These are phyloP conservation scores for Picea mariana DNA, from an alignment of 83 land plant species.

Conservation along the genomic window DNA sequence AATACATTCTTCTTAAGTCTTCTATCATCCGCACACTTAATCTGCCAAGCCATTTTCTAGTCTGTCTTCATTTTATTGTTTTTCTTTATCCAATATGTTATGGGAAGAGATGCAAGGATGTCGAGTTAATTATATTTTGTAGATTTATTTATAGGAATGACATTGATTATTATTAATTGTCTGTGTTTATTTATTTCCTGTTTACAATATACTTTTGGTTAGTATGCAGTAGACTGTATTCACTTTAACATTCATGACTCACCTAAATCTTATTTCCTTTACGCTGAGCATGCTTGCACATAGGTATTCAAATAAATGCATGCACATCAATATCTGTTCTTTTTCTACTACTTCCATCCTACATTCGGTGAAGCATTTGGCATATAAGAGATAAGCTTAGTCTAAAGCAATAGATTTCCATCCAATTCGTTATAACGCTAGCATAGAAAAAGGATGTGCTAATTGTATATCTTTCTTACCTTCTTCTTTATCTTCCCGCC, in stretches of 20 bases:
- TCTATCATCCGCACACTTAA: not conserved
- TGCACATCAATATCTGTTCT: no score
- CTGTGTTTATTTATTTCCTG: not conserved
- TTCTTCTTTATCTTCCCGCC: conserved; percentile 99
- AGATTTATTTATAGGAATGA: not conserved
- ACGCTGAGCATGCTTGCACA: no score
- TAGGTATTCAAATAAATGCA: no score
- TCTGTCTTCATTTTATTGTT: not conserved
- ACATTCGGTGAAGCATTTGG: no score
- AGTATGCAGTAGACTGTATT: not conserved
- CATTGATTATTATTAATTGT: not conserved
- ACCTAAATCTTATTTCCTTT: not conserved
- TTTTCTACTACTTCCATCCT: no score
- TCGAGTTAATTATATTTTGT: not conserved
- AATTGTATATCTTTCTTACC: conserved; percentile 43
- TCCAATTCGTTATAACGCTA: not conserved
- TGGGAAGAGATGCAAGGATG: not conserved
- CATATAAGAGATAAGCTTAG: no score
- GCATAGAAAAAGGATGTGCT: not conserved
- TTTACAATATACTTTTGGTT: not conserved
- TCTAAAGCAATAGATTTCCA: not conserved
- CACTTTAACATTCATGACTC: not conserved
- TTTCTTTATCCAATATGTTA: not conserved
- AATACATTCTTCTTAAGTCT: not conserved
- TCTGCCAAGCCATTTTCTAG: not conserved